phyloP scores from a whole-genome alignment of 257 asterid species.

The Forsythia viridissima region DNA sequence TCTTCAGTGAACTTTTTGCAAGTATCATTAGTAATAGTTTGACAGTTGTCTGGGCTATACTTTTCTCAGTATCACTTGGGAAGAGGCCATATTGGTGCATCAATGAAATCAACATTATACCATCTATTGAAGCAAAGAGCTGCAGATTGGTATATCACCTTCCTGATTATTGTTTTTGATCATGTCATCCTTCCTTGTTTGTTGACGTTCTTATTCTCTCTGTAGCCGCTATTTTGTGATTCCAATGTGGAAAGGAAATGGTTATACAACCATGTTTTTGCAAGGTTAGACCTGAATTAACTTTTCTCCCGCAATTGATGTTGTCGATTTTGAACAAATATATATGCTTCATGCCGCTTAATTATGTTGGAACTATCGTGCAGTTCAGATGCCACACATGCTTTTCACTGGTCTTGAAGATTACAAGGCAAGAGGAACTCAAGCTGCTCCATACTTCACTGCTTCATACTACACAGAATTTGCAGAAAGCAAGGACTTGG shows the following conservation, averaged over 20 bases:
- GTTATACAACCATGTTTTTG: constrained; percentile 83
- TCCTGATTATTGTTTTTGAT: constrained; percentile 8
- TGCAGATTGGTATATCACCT: constrained; percentile 55
- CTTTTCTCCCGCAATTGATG: constrained; percentile 19
- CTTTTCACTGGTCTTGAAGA: constrained; percentile 97
- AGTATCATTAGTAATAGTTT: constrained; percentile 18
- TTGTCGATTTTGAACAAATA: background rate
- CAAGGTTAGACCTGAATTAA: constrained; percentile 56
- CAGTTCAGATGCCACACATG: constrained; percentile 92
- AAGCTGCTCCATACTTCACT: constrained; percentile 89
- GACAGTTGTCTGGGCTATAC: constrained; percentile 19
- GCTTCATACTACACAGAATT: constrained; percentile 77
- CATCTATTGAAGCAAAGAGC: constrained; percentile 76
- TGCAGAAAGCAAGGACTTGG: constrained; percentile 70
- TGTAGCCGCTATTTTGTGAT: constrained; percentile 86
- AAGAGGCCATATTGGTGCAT: constrained; percentile 88
- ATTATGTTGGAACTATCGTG: constrained; percentile 20
- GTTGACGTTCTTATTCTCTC: constrained; percentile 22
- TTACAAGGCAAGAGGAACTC: constrained; percentile 94
- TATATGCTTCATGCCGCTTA: constrained; percentile 5
- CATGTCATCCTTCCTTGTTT: constrained; percentile 11
- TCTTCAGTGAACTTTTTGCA: background rate
- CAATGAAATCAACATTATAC: constrained; percentile 71
- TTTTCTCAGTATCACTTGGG: constrained; percentile 83
- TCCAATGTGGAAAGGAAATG: constrained; percentile 93